phyloP scores from a whole-genome alignment of 768 basidiomycete species.

The Serendipita vermifera region DNA sequence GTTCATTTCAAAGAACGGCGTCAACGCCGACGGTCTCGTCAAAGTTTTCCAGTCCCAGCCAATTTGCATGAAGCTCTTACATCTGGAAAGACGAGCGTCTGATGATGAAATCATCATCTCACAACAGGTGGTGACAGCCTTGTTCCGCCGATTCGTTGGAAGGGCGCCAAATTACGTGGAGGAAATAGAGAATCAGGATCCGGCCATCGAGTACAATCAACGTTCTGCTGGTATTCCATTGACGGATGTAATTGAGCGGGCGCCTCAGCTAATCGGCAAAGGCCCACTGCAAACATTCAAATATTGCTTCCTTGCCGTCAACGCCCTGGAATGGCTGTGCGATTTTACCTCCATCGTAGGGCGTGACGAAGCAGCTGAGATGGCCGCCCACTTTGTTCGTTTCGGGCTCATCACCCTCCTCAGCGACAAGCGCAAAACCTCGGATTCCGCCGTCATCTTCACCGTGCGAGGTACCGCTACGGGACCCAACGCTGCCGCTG shows the following conservation, averaged over 20 bases:
- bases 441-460: conserved; percentile 86
- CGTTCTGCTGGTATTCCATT: conserved; percentile 61
- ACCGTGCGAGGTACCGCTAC: conserved; percentile 66
- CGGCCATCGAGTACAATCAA: conserved; percentile 62
- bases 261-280: conserved; percentile 40
- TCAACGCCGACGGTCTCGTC: conserved; percentile 85
- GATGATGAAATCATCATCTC: conserved; percentile 98
- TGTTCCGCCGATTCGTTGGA: conserved; percentile 92
- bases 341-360: conserved; percentile 96
- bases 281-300: conserved; percentile 42
- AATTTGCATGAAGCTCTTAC: conserved; percentile 93
- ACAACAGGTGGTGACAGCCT: conserved; percentile 81
- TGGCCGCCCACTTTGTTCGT: conserved; percentile 94
- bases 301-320: conserved; percentile 69
- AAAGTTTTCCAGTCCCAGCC: conserved; percentile 83
- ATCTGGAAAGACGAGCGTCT: conserved; percentile 79
- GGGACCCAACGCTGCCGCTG: conserved; percentile 29
- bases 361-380: conserved; percentile 91
- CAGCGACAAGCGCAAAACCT: conserved; percentile 82
- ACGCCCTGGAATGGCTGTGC: conserved; percentile 90
- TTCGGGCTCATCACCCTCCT: conserved; percentile 83
- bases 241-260: conserved; percentile 57
- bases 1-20: conserved; percentile 99
- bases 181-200: conserved; percentile 38
- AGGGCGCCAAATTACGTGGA: conserved; percentile 66